Evolutionary conservation across 495 filamentous ascomycete genomes (phyloP), one percentile per base, ranked within the genome.

Genomic region (Neurospora sp.): DNA sequence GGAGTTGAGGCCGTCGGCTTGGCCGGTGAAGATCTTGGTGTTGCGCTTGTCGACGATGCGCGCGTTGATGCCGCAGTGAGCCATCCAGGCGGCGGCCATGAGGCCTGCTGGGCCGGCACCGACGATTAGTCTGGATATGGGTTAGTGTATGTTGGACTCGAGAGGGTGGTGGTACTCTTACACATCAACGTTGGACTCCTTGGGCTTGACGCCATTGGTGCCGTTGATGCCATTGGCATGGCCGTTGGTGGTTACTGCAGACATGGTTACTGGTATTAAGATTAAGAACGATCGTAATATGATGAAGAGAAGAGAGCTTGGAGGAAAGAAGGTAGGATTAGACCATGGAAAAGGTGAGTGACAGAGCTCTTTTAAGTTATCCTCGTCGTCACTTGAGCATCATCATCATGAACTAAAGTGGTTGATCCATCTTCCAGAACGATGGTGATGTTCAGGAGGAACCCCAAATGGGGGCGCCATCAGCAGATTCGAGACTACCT

Each of bases 51-150:
- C 90, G 23, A 93, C 77, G 27, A 91, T 87, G 6, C 88, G 83
- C 7, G 87, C 79, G n/a, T 85, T 79, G 71, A 92, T 83, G 5
- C 88, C 89, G 73, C 82, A 89, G 59, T 85, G 85, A 14, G 90
- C 85, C 79, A 91, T 85, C 86, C 89, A 92, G 54, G 85, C 83
- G 1, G 90, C 89, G 37, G 86, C 85, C 86, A 90, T 90, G 10
- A 92, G 83, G 27, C 87, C 89, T 2, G 89, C 85, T 1, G 90
- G 90, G 18, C 90, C 90, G n/a, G 90, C 89, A 40, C 90, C 90
- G 41, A 91, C 79, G 66, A 92, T 88, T 69, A 92, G 82, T 72
- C 74, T 74, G 72, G 72, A 2, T 12, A 40, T 14, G 46, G 12
- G 20, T 59, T 27, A 46, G 42, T 59, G 41, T 44, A 0, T 27